These are phyloP conservation scores for Penicillium glabrum DNA, from an alignment of 2,329 filamentous ascomycete species.

Conservation along the genomic window DNA sequence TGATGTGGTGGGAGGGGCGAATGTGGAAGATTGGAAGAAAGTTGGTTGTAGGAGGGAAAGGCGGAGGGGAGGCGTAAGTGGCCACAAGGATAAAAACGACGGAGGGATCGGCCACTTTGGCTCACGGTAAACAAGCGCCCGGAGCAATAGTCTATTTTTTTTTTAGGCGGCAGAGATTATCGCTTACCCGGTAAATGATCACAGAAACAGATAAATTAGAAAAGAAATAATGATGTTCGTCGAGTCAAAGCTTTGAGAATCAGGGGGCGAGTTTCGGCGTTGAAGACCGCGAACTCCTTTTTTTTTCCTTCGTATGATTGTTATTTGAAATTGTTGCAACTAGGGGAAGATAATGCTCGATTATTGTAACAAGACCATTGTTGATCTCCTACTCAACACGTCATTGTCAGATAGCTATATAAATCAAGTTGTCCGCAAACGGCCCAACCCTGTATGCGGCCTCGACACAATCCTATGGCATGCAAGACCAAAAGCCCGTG, in stretches of 20 bases:
- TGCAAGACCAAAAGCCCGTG: neutral
- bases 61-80: conserved; percentile 21
- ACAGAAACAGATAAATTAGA: neutral
- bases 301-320: neutral
- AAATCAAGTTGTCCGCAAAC: neutral
- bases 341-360: neutral
- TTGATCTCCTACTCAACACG: neutral
- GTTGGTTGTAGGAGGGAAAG: conserved; percentile 16
- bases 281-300: neutral
- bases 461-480: neutral
- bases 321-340: neutral
- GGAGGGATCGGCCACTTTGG: neutral
- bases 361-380: neutral
- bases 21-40: conserved; percentile 7
- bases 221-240: neutral
- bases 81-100: conserved; percentile 13
- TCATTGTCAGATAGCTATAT: neutral
- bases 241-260: neutral
- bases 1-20: conserved; percentile 8
- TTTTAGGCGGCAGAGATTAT: neutral
- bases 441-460: neutral
- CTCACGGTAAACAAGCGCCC: neutral
- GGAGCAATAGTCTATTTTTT: neutral
- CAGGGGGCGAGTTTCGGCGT: neutral
- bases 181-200: neutral